These are phyloP conservation scores for Nicotiana paniculata DNA, from an alignment of 257 asterid genomes.

Conservation along the genomic window DNA sequence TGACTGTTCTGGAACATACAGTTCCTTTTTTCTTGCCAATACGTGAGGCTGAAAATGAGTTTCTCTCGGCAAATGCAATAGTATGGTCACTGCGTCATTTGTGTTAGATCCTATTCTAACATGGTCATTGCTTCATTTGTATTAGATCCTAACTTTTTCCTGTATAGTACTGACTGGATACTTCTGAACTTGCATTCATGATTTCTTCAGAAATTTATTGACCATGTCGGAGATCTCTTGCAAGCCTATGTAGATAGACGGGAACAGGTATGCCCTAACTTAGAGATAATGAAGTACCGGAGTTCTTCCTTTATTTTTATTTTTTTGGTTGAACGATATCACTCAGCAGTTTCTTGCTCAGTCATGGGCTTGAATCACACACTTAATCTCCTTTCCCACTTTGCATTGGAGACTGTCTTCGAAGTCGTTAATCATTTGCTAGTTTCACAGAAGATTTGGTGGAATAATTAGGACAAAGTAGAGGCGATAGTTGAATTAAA, in stretches of 20 bases:
- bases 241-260: constrained; percentile 96
- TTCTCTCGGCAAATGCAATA: constrained; percentile 88
- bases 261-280: constrained; percentile 67
- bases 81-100: constrained; percentile 20
- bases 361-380: not conserved
- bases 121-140: not conserved
- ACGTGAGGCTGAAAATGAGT: constrained; percentile 79
- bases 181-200: constrained; percentile 12
- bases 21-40: constrained; percentile 90
- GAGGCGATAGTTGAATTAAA: not conserved
- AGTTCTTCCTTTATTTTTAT: not conserved
- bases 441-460: not conserved
- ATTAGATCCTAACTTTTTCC: not conserved
- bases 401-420: not conserved
- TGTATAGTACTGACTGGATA: not conserved
- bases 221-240: constrained; percentile 79
- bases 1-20: constrained; percentile 87
- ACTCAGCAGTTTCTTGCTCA: not conserved
- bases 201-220: constrained; percentile 82
- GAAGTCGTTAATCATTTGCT: not conserved
- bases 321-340: not conserved
- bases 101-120: not conserved
- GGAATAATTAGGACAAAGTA: not conserved
- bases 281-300: not conserved
- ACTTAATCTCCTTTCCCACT: not conserved